phyloP scores from a whole-genome alignment of 495 filamentous ascomycete genomes.

The Penicillium paradoxum region DNA sequence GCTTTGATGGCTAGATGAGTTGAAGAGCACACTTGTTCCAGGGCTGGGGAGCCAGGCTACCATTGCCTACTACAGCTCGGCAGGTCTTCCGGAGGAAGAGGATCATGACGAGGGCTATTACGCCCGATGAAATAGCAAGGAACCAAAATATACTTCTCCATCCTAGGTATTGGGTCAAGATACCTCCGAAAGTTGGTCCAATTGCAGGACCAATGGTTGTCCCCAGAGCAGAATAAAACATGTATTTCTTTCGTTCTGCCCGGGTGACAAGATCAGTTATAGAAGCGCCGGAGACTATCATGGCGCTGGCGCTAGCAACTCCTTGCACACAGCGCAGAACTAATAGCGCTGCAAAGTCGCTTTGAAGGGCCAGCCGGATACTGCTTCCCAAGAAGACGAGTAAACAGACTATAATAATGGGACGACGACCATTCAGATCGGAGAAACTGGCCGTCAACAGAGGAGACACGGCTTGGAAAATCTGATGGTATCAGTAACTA shows the following conservation, averaged over 20 bases:
- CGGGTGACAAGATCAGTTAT: conserved; percentile 30
- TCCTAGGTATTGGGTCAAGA: conserved; percentile 55
- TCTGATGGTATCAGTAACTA: conserved; percentile 7
- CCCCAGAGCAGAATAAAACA: conserved; percentile 19
- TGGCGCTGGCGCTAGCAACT: background rate
- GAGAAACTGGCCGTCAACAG: conserved; percentile 36
- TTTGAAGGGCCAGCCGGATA: conserved; percentile 2
- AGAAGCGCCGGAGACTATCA: conserved; percentile 26
- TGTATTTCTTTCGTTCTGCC: conserved; percentile 33
- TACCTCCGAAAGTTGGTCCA: conserved; percentile 56
- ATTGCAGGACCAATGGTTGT: conserved; percentile 38
- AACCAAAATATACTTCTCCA: conserved; percentile 70
- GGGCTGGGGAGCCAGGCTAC: conserved; percentile 29
- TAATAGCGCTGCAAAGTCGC: background rate
- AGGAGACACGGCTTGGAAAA: conserved; percentile 38
- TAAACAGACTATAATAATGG: conserved; percentile 26
- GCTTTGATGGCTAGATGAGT: background rate
- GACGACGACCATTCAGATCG: conserved; percentile 35
- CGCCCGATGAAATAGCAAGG: conserved; percentile 49
- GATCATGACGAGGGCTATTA: conserved; percentile 34
- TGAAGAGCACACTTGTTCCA: conserved; percentile 19
- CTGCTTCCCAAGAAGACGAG: background rate
- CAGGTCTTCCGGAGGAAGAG: conserved; percentile 31
- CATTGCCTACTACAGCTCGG: conserved; percentile 39
- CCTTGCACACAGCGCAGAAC: conserved; percentile 6